phyloP scores from a whole-genome alignment of 768 basidiomycete species.

The Coprinellus aureogranulatus region DNA sequence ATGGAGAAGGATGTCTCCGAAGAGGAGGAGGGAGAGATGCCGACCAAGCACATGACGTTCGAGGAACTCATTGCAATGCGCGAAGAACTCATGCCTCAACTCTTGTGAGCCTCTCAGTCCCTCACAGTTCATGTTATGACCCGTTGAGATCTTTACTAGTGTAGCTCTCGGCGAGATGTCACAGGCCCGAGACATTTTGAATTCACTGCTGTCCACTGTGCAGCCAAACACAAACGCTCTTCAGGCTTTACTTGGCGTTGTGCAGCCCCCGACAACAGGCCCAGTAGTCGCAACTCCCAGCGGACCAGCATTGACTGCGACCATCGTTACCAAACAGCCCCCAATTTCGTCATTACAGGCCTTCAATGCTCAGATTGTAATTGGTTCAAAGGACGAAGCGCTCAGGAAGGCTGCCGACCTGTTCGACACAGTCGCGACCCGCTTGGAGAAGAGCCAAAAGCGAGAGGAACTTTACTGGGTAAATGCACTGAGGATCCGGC shows the following conservation, averaged over 20 bases:
- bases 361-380: slow-evolving; percentile 67
- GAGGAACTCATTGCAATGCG: slow-evolving; percentile 77
- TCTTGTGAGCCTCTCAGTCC: slow-evolving; percentile 54
- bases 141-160: slow-evolving; percentile 33
- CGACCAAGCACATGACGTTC: slow-evolving; percentile 56
- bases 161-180: slow-evolving; percentile 79
- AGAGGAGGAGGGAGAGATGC: slow-evolving; percentile 24
- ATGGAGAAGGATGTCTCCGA: slow-evolving; percentile 21
- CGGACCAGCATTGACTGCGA: slow-evolving; percentile 31
- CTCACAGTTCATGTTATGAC: not conserved
- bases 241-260: slow-evolving; percentile 18
- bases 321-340: slow-evolving; percentile 64
- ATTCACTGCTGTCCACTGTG: slow-evolving; percentile 48
- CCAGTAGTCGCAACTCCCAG: slow-evolving; percentile 31
- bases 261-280: slow-evolving; percentile 15
- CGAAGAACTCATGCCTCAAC: slow-evolving; percentile 63
- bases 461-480: slow-evolving; percentile 78
- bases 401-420: slow-evolving; percentile 70
- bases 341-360: slow-evolving; percentile 64
- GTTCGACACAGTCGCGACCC: slow-evolving; percentile 66
- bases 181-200: slow-evolving; percentile 69
- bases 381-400: slow-evolving; percentile 81
- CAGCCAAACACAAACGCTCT: slow-evolving; percentile 12
- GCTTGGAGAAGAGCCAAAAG: slow-evolving; percentile 61
- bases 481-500: slow-evolving; percentile 72